These are phyloP conservation scores for Leptographium flavum DNA, from an alignment of 2,329 filamentous ascomycete genomes.

Conservation along the genomic window DNA sequence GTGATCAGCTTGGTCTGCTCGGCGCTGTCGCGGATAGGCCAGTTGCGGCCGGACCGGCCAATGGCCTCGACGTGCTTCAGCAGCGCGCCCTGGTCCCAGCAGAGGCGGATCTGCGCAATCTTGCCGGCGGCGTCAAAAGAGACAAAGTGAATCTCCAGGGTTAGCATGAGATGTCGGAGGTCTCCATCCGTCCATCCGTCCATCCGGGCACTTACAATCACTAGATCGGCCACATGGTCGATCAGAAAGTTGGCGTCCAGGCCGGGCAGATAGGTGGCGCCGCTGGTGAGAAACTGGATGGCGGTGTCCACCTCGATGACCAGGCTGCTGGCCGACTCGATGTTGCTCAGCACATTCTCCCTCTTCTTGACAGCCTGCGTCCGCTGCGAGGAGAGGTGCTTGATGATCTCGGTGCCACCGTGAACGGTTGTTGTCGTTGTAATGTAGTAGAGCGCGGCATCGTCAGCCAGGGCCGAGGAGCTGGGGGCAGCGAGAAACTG, in stretches of 20 bases:
- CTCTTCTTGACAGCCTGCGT: conserved; percentile 72
- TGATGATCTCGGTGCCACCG: conserved; percentile 62
- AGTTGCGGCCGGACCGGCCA: conserved; percentile 77
- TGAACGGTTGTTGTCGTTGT: conserved; percentile 67
- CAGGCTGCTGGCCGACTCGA: conserved; percentile 58
- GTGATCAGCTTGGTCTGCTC: conserved; percentile 72
- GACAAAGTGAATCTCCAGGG: conserved; percentile 66
- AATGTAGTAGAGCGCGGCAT: conserved; percentile 72
- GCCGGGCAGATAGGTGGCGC: conserved; percentile 74
- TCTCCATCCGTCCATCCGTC: not conserved
- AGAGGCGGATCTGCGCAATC: conserved; percentile 76
- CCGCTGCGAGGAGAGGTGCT: conserved; percentile 59
- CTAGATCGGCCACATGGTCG: conserved; percentile 64
- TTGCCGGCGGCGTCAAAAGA: conserved; percentile 62
- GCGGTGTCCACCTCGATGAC: conserved; percentile 70
- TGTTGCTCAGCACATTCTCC: conserved; percentile 57
- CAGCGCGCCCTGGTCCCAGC: conserved; percentile 89
- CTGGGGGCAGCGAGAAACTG: conserved; percentile 57
- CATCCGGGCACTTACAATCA: conserved; percentile 49
- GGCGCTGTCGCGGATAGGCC: conserved; percentile 80
- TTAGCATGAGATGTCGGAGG: conserved; percentile 1
- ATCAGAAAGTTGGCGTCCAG: conserved; percentile 90
- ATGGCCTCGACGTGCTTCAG: conserved; percentile 92
- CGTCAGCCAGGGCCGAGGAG: conserved; percentile 45
- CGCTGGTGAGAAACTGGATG: conserved; percentile 66